These are phyloP conservation scores for Leptographium lundbergii DNA, from an alignment of 2,329 filamentous ascomycete genomes.

Conservation along the genomic window DNA sequence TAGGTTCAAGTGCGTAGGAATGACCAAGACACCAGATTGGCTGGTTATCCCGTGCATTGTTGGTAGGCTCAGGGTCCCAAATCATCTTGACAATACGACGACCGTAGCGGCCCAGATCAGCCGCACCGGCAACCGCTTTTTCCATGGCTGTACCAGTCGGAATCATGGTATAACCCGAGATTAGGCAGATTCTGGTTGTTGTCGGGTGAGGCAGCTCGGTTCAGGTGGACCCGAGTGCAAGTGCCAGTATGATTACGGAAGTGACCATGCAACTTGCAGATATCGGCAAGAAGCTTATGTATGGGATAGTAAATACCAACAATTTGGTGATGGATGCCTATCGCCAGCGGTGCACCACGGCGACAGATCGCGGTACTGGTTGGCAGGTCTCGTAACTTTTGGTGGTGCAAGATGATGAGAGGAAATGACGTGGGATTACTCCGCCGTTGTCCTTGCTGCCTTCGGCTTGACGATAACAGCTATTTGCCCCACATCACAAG, in stretches of 20 bases:
- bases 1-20: conserved; percentile 31
- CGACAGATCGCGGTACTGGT: not conserved
- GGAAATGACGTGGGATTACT: conserved; percentile 4
- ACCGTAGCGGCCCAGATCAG: conserved; percentile 62
- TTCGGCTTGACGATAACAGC: not conserved
- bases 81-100: conserved; percentile 82
- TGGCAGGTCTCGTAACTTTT: not conserved
- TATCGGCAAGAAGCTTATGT: not conserved
- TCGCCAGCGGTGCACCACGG: not conserved
- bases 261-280: not conserved
- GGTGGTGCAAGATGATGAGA: no score
- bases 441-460: not conserved
- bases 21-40: conserved; percentile 74
- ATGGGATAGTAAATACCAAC: not conserved
- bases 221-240: not conserved
- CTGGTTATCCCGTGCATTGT: conserved; percentile 53
- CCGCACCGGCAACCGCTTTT: conserved; percentile 33
- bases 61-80: conserved; percentile 80
- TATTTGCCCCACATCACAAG: not conserved
- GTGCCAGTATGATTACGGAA: not conserved
- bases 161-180: not conserved
- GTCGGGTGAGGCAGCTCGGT: not conserved
- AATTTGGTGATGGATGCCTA: not conserved
- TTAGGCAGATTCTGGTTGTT: not conserved
- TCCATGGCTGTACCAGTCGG: conserved; percentile 16